A percentile compares a stretch with the other conserved stretches of the same genome.
Conservation (phyloP, 2,329 filamentous ascomycete species). For the Exophiala xenobiotica region DNA sequence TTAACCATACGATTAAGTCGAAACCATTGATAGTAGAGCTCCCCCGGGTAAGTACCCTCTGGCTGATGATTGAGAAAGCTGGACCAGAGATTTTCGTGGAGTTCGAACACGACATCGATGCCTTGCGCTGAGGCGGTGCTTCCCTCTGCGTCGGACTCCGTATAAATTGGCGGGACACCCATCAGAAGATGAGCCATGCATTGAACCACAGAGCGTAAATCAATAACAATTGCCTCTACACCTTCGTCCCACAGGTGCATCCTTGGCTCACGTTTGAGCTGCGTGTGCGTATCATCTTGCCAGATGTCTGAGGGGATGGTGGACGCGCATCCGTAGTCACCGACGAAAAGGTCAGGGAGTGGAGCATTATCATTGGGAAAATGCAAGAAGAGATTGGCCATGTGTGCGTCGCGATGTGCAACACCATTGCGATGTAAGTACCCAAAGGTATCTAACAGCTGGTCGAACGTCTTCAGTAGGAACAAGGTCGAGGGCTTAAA, state of each 20-base stretch:
- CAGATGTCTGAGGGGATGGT: not conserved
- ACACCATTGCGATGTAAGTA: conserved; percentile 9
- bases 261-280: conserved; percentile 2
- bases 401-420: conserved; percentile 10
- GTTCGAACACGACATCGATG: not conserved
- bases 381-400: conserved; percentile 17
- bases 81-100: not conserved
- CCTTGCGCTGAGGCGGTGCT: too few species aligned
- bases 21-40: not conserved
- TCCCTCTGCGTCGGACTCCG: too few species aligned
- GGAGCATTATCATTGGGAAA: conserved; percentile 6
- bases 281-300: not conserved
- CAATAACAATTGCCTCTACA: not conserved
- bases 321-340: conserved; percentile 10
- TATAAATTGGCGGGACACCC: too few species aligned
- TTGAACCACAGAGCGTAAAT: too few species aligned
- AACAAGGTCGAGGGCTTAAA: conserved; percentile 4
- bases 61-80: too few species aligned
- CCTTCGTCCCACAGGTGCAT: not conserved
- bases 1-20: not conserved
- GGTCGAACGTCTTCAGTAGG: conserved; percentile 10
- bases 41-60: not conserved
- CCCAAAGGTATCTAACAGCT: conserved; percentile 5
- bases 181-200: too few species aligned
- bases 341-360: conserved; percentile 11